Conservation (phyloP, 768 basidiomycete genomes). For the Boletus pseudopeckii region DNA sequence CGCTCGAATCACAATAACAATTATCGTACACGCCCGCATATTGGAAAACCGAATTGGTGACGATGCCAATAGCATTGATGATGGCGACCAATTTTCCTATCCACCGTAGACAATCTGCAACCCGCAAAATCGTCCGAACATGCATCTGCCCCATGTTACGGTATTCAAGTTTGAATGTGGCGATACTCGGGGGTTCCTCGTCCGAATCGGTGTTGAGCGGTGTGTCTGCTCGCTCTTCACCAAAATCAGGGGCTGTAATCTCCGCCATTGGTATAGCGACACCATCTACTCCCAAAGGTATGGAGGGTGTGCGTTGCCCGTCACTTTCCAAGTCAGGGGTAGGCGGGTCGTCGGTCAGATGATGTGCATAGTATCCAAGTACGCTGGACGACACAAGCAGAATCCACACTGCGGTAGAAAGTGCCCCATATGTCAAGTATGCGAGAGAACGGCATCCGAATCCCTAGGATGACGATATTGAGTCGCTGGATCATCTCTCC, state of each 20-base stretch:
- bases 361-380: constrained; percentile 21
- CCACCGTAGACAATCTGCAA: constrained; percentile 23
- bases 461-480: constrained; percentile 8
- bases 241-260: background rate
- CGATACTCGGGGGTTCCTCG: background rate
- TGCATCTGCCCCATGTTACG: background rate
- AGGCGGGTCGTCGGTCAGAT: background rate
- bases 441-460: constrained; percentile 35
- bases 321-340: background rate
- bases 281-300: no score
- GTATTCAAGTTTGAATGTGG: background rate
- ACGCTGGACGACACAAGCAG: constrained; percentile 30
- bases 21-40: constrained; percentile 25
- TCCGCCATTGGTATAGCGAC: background rate
- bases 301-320: background rate
- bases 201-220: background rate
- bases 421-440: constrained; percentile 29
- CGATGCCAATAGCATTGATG: constrained; percentile 25
- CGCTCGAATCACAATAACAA: constrained; percentile 33
- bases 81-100: constrained; percentile 27
- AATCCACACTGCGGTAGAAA: constrained; percentile 31
- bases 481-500: background rate
- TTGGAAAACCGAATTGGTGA: constrained; percentile 30
- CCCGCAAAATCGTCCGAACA: background rate
- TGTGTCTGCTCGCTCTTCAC: background rate